Evolutionary conservation across 2,329 filamentous ascomycete genomes (phyloP), one percentile per base, ranked within the genome.

Genomic region (Trichoderma sp.): DNA sequence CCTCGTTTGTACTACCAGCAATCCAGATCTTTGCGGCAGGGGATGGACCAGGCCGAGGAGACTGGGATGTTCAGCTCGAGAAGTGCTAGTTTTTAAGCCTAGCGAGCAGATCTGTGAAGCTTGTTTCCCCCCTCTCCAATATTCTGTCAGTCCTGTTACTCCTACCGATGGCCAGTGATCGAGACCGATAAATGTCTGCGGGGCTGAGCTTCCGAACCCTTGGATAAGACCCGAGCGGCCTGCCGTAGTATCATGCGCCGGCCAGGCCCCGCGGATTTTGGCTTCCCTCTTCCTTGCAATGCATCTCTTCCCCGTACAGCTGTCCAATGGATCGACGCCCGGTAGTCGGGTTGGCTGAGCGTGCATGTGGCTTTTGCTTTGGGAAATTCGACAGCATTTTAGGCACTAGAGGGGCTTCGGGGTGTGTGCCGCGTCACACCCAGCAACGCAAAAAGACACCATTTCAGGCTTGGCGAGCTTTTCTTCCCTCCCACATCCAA

Each of bases 381-480:
- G 15, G 55, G 53, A 68, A 20, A 47, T 61, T 59, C 55, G 65
- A 59, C 65, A 34, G 65, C 55, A 28, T 13, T 36, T 55, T 47
- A 26, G 26, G 68, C 59, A 20, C 47, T 62, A 50, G 50, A 50
- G 20, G 26, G 32, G 68, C 30, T 30, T 32, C n/a, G 30, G 58
- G 47, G 43, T 13, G 68, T 55, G 68, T 26, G 66, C 36, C 58
- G 43, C 30, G 47, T 39, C 68, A 57, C 62, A 50, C 50, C 26
- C 32, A 58, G 39, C 23, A 36, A 66, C 70, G 62, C 70, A 59
- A 67, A 71, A 71, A 66, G 68, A 58, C 68, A 57, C 68, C 68
- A 43, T 43, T 63, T 70, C 50, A 39, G 68, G 68, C 32, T 70
- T 70, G 68, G 68, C 59, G 47, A 43, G 43, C 13, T 64, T 70